Evolutionary conservation across 116 monocot genomes (phyloP), one percentile per base, ranked within the genome.

Genomic region (Phalaenopsis hybrid): DNA sequence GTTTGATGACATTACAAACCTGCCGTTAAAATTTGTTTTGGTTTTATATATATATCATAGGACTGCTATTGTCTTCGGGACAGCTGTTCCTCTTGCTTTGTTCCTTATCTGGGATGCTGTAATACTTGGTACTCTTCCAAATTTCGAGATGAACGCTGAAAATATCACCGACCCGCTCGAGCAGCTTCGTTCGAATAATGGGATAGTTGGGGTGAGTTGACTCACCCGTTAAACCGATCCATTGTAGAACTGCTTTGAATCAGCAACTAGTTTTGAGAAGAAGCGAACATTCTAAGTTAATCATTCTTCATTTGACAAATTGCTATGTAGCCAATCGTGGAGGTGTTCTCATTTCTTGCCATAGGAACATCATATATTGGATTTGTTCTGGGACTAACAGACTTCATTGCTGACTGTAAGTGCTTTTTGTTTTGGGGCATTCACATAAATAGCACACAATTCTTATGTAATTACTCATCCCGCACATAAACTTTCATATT

Each of bases 51-150:
- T 50, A 61, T 63, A 6, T 81, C 92, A 78, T 85, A 97, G 97
- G 91, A 93, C 88, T 23, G 86, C 97, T 21, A 88, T 97, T 78
- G 85, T 97, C 79, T 75, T 91, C 84, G 97, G 97, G 48, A 91
- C 94, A 81, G 89, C 90, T 76, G 82, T 97, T 84, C 94, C 97
- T 28, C 91, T 97, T 28, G 33, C 86, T 83, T 80, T 97, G 79
- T 97, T 97, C 88, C 90, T 97, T 70, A 76, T 91, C 55, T 97
- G 97, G 97, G 91, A 97, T 90, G 97, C 92, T 85, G 92, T 97
- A 28, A 94, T 97, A 82, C 94, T 97, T 43, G 97, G 97, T 44
- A 90, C 90, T 33, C 87, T 94, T 79, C 90, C 92, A 44, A 69
- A 59, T 82, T 68, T 86, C 4, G 83, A 57, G 37, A 79, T 82